phyloP scores from a whole-genome alignment of 2,329 filamentous ascomycete species.

The Apiospora aurea region DNA sequence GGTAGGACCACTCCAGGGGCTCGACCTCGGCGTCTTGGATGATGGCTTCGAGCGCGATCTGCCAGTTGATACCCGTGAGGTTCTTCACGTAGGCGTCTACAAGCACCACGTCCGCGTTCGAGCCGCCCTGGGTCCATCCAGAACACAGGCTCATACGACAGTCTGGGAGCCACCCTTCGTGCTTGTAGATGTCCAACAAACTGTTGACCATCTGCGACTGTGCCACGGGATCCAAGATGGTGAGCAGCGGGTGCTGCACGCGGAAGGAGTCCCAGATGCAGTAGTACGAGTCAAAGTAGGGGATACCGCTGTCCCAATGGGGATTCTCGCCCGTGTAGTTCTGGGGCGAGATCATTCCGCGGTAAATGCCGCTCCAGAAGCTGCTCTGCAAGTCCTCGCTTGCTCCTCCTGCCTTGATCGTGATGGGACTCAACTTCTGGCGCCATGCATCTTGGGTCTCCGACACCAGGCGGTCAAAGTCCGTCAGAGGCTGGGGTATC shows the following conservation, averaged over 20 bases:
- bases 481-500: conserved; percentile 63
- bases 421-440: conserved; percentile 61
- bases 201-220: conserved; percentile 69
- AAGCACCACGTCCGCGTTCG: conserved; percentile 70
- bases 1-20: conserved; percentile 67
- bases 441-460: conserved; percentile 63
- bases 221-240: conserved; percentile 65
- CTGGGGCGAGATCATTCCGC: conserved; percentile 68
- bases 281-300: conserved; percentile 66
- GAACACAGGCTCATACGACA: conserved; percentile 73
- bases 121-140: conserved; percentile 72
- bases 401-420: conserved; percentile 55
- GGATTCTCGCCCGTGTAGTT: conserved; percentile 73
- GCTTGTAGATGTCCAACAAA: conserved; percentile 69
- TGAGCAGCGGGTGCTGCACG: conserved; percentile 68
- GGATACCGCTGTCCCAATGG: conserved; percentile 65
- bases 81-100: conserved; percentile 70
- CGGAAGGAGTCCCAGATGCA: conserved; percentile 71
- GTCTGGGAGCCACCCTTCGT: conserved; percentile 72
- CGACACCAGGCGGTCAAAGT: conserved; percentile 60
- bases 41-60: conserved; percentile 67
- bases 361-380: conserved; percentile 70
- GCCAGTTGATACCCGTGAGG: conserved; percentile 65
- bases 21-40: conserved; percentile 69
- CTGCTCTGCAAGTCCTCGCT: conserved; percentile 59